phyloP scores from a whole-genome alignment of 2,329 filamentous ascomycete species.

The Leptographium lundbergii region DNA sequence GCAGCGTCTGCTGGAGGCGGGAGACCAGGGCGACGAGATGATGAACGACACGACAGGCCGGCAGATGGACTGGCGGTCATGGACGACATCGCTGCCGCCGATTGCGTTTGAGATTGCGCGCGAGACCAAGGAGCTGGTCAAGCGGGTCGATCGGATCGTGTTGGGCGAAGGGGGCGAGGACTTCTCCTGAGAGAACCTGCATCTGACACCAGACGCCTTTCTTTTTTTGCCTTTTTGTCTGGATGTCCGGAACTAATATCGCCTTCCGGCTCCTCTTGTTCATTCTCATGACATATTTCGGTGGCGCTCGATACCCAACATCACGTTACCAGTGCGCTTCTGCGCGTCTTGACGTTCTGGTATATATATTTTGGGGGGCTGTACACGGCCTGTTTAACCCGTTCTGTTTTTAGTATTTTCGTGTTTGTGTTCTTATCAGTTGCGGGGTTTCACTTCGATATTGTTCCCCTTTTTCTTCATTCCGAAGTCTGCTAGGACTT shows the following conservation, averaged over 20 bases:
- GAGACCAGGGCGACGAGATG: slow-evolving; percentile 47
- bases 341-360: not conserved
- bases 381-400: not conserved
- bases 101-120: slow-evolving; percentile 79
- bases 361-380: not conserved
- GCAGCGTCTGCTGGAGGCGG: slow-evolving; percentile 51
- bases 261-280: not conserved
- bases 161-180: slow-evolving; percentile 13
- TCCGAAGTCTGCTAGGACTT: not conserved
- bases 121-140: slow-evolving; percentile 63
- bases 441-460: not conserved
- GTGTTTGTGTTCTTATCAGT: slow-evolving; percentile 1
- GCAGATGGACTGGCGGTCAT: slow-evolving; percentile 45
- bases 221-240: not conserved
- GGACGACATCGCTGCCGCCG: slow-evolving; percentile 62
- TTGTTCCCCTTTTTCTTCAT: not conserved
- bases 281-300: not conserved
- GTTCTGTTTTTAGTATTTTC: not conserved
- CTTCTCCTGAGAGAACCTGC: slow-evolving; percentile 13
- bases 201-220: not conserved
- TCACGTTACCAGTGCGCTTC: not conserved
- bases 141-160: slow-evolving; percentile 16
- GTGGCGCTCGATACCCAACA: slow-evolving; percentile 2
- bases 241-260: not conserved
- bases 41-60: slow-evolving; percentile 34